phyloP scores from a whole-genome alignment of 371 early-diverging fungal species.

The Apophysomyces sp. region DNA sequence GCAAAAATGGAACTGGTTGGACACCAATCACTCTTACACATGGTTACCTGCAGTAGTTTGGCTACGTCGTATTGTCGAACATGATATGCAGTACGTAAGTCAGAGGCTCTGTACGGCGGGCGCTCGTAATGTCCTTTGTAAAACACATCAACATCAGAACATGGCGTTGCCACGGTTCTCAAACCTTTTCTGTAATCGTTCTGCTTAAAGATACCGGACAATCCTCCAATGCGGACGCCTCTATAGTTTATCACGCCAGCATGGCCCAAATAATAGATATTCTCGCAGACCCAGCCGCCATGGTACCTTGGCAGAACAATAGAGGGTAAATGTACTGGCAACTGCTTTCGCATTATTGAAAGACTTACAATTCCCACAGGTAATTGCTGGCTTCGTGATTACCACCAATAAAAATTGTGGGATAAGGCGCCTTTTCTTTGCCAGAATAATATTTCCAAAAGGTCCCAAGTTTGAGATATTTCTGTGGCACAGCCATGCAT shows the following conservation, averaged over 20 bases:
- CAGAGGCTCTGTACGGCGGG: constrained; percentile 65
- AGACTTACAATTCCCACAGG: constrained; percentile 84
- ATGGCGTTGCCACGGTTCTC: neutral
- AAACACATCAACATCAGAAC: neutral
- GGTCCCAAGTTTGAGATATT: constrained; percentile 77
- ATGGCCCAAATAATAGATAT: constrained; percentile 93
- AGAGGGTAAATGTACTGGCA: neutral
- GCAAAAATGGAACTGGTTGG: neutral
- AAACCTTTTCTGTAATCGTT: constrained; percentile 68
- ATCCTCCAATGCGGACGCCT: constrained; percentile 88
- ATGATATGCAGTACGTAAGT: constrained; percentile 80
- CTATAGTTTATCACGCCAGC: constrained; percentile 83
- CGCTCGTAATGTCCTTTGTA: constrained; percentile 74
- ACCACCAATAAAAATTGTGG: constrained; percentile 95
- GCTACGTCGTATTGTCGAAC: constrained; percentile 79
- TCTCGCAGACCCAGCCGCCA: constrained; percentile 96
- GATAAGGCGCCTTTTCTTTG: constrained; percentile 73
- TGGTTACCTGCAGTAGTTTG: constrained; percentile 66
- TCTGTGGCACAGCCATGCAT: constrained; percentile 79
- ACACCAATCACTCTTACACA: neutral
- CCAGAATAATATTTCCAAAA: constrained; percentile 95
- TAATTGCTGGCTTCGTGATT: constrained; percentile 97
- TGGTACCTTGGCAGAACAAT: constrained; percentile 54
- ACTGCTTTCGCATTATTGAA: neutral
- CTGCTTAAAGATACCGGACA: constrained; percentile 90